Percentiles rank a stretch among this genome's conserved stretches.
These are phyloP conservation scores for Kluyveromyces nonfermentans DNA, from an alignment of 805 yeast species.

Conservation along the genomic window DNA sequence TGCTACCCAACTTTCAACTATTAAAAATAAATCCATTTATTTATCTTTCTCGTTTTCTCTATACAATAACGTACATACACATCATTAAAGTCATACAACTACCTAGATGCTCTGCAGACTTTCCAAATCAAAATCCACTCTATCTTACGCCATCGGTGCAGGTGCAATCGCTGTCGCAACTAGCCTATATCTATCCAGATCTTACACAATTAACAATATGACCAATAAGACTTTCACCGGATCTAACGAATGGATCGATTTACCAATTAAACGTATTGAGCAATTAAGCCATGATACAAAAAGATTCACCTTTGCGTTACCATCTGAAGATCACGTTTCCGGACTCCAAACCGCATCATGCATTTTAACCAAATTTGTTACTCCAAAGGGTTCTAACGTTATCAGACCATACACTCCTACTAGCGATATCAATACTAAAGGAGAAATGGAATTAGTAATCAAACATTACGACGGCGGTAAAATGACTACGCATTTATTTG, in stretches of 20 bases:
- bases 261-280: conserved; percentile 37
- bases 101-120: conserved; percentile 23
- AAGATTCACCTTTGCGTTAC: conserved; percentile 61
- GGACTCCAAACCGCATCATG: conserved; percentile 78
- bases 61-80: background rate
- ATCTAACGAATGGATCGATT: conserved; percentile 62
- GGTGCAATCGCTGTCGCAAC: conserved; percentile 37
- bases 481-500: conserved; percentile 64
- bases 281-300: conserved; percentile 56
- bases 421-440: conserved; percentile 58
- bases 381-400: conserved; percentile 78
- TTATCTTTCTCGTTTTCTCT: background rate
- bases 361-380: conserved; percentile 69
- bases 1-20: too few species aligned
- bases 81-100: background rate
- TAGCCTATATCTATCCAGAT: conserved; percentile 21
- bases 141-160: conserved; percentile 39
- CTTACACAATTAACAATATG: conserved; percentile 27
- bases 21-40: background rate
- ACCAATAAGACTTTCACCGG: conserved; percentile 44
- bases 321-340: conserved; percentile 52
- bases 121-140: conserved; percentile 14
- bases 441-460: conserved; percentile 69
- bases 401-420: conserved; percentile 88
- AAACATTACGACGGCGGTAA: conserved; percentile 82